These are phyloP conservation scores for Leucocoprinus birnbaumii DNA, from an alignment of 768 basidiomycete genomes.

Conservation along the genomic window DNA sequence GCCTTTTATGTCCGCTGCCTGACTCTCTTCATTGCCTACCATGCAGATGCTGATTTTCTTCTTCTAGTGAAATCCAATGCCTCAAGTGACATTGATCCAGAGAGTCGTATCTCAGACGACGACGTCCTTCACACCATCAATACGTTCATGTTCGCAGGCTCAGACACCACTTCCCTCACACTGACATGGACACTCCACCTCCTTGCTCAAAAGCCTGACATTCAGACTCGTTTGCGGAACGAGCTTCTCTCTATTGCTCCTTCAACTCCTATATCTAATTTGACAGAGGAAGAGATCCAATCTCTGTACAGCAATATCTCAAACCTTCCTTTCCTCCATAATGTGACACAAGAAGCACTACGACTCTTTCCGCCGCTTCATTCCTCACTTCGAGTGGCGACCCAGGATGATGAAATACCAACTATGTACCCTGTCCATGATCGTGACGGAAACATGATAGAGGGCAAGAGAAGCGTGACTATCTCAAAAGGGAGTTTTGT, in stretches of 20 bases:
- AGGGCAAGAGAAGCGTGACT: conserved; percentile 38
- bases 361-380: conserved; percentile 82
- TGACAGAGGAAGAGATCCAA: conserved; percentile 64
- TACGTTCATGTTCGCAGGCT: conserved; percentile 89
- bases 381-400: conserved; percentile 77
- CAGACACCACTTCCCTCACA: conserved; percentile 81
- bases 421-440: conserved; percentile 59
- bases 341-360: conserved; percentile 71
- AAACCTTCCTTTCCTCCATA: conserved; percentile 68
- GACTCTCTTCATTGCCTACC: neutral
- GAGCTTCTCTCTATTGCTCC: conserved; percentile 57
- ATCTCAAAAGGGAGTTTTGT: conserved; percentile 71
- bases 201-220: conserved; percentile 61
- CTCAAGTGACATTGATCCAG: conserved; percentile 62
- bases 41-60: too few species aligned
- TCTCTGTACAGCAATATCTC: conserved; percentile 56
- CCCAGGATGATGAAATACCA: conserved; percentile 75
- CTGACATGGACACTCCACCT: conserved; percentile 84
- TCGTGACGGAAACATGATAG: conserved; percentile 41
- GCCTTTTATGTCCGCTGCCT: conserved; percentile 58
- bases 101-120: conserved; percentile 80
- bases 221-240: conserved; percentile 68
- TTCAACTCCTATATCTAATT: conserved; percentile 33
- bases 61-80: conserved; percentile 82
- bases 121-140: conserved; percentile 86